Conservation (phyloP, 129 eudicot species). For the Flaveria robusta region DNA sequence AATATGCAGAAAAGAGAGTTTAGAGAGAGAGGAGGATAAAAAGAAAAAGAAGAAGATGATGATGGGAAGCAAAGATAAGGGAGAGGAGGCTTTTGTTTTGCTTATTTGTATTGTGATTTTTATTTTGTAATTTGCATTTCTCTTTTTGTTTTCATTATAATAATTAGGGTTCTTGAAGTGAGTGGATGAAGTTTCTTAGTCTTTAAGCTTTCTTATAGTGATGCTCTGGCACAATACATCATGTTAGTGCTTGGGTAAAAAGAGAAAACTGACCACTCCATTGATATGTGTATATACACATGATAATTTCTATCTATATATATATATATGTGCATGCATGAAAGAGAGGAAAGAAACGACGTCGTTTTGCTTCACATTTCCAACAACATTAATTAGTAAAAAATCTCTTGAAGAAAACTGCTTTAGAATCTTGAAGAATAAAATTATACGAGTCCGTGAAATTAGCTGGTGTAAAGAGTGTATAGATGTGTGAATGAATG, state of each 20-base stretch:
- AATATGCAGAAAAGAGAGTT: conserved; percentile 40
- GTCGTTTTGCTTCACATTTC: neutral
- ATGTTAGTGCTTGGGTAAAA: conserved; percentile 53
- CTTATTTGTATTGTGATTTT: conserved; percentile 31
- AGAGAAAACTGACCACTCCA: conserved; percentile 33
- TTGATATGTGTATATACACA: conserved; percentile 17
- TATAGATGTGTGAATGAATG: too few relatives aligned
- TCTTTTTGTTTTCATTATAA: conserved; percentile 56
- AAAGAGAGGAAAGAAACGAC: neutral
- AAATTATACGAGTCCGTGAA: neutral
- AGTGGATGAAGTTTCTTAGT: conserved; percentile 64
- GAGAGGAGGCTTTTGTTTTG: conserved; percentile 48
- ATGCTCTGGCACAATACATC: conserved; percentile 33
- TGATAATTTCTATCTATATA: too few relatives aligned
- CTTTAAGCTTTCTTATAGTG: conserved; percentile 61
- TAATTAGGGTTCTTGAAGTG: conserved; percentile 65
- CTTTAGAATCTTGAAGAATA: neutral
- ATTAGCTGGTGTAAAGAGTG: too few relatives aligned
- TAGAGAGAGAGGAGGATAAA: conserved; percentile 39
- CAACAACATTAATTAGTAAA: neutral
- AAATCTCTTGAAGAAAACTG: neutral
- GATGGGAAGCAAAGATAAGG: conserved; percentile 47
- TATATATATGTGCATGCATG: conserved; percentile 34
- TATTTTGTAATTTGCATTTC: conserved; percentile 35
- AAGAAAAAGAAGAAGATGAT: conserved; percentile 24